A percentile compares a stretch with the other conserved stretches of the same genome.
phyloP scores from a whole-genome alignment of 148 eudicot species.

The Chenopodium formosanum region DNA sequence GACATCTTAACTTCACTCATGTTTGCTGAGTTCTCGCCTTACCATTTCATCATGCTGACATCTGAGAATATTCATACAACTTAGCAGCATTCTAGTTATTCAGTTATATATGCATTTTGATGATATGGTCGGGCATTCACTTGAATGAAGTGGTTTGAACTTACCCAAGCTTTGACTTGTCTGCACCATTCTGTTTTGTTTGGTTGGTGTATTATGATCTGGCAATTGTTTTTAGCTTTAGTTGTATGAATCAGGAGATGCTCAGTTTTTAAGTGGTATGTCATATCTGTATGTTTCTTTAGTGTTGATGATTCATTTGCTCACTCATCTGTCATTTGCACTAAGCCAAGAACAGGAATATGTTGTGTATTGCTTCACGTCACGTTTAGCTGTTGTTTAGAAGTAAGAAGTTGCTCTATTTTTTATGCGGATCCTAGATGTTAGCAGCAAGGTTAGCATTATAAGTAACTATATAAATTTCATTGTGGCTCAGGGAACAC shows the following conservation, averaged over 20 bases:
- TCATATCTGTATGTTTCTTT: background rate
- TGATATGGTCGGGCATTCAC: background rate
- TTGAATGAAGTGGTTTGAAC: background rate
- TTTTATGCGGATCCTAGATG: background rate
- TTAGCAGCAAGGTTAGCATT: background rate
- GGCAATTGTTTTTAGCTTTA: background rate
- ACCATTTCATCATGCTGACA: background rate
- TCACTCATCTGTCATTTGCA: background rate
- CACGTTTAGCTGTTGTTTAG: background rate
- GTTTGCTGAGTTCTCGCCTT: background rate
- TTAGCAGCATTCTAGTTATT: background rate
- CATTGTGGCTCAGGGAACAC: background rate
- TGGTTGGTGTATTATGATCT: background rate
- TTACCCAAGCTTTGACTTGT: background rate
- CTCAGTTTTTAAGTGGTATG: background rate
- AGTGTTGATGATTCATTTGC: background rate
- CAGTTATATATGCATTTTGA: background rate
- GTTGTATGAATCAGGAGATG: no score
- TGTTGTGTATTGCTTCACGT: background rate
- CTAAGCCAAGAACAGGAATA: no score
- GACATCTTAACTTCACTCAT: background rate
- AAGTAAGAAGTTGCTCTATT: background rate
- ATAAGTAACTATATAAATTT: background rate
- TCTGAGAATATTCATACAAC: background rate
- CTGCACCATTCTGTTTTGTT: no score